Conservation (phyloP, 2,329 filamentous ascomycete genomes). For the Pseudocercospora pini-densiflorae region DNA sequence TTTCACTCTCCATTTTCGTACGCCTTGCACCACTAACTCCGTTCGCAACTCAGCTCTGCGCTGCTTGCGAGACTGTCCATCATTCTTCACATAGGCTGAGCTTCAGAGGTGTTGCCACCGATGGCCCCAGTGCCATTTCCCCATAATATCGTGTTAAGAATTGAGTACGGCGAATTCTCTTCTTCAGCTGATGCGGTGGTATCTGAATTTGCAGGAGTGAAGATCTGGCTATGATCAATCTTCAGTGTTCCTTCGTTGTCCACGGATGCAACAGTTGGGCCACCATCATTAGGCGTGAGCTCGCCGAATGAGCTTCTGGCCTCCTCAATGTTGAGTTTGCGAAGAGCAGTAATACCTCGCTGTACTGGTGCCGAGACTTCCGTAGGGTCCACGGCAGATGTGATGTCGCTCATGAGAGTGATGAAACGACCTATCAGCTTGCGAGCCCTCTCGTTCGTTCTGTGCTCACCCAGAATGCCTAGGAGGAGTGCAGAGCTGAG, state of each 20-base stretch:
- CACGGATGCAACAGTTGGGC: constrained; percentile 14
- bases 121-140: constrained; percentile 21
- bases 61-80: neutral
- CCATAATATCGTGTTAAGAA: constrained; percentile 54
- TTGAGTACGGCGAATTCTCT: constrained; percentile 52
- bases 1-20: neutral
- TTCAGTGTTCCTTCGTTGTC: constrained; percentile 28
- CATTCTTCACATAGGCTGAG: constrained; percentile 1
- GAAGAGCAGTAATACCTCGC: constrained; percentile 51
- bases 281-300: constrained; percentile 15
- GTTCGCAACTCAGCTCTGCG: neutral
- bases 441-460: constrained; percentile 53
- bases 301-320: constrained; percentile 16
- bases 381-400: constrained; percentile 51
- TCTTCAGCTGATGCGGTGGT: constrained; percentile 36
- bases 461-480: constrained; percentile 51
- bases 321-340: constrained; percentile 44
- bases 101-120: neutral
- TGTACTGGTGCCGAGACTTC: constrained; percentile 55
- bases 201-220: constrained; percentile 36
- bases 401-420: constrained; percentile 52
- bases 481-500: constrained; percentile 45
- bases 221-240: constrained; percentile 31
- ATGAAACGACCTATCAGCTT: constrained; percentile 53
- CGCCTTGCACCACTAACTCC: neutral